Evolutionary conservation across 2,329 filamentous ascomycete genomes (phyloP).

Genomic region (Microdochium trichocladiopsis): DNA sequence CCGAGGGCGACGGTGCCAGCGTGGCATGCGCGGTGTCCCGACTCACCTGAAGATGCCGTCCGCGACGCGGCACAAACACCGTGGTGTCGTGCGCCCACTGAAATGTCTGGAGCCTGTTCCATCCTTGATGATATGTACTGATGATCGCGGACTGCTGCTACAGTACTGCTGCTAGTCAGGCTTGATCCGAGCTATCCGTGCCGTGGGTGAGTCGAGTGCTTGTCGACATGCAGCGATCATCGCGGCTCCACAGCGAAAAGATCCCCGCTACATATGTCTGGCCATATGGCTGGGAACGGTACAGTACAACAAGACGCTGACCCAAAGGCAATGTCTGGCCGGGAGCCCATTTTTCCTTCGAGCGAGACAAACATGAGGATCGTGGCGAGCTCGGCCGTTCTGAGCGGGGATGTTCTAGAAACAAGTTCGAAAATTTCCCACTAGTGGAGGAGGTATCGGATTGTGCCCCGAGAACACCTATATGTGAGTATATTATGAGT

Average conservation of each 20-base stretch:
- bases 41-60: not conserved
- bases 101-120: not conserved
- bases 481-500: not conserved
- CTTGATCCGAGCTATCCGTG: not conserved
- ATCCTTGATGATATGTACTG: not conserved
- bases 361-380: not conserved
- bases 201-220: not conserved
- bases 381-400: not conserved
- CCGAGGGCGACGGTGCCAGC: too few species aligned
- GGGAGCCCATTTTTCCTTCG: not conserved
- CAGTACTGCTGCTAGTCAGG: too few species aligned
- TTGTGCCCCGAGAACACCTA: not conserved
- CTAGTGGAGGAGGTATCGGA: not conserved
- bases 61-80: not conserved
- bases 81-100: not conserved
- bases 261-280: not conserved
- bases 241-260: not conserved
- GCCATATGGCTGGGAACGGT: not conserved
- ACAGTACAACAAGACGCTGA: not conserved
- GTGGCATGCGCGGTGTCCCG: too few species aligned
- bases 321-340: not conserved
- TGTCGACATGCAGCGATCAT: not conserved
- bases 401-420: not conserved
- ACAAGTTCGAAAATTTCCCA: not conserved
- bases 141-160: not conserved